Evolutionary conservation across 2,329 filamentous ascomycete genomes (phyloP).

Genomic region (Hymenoscyphus scutula): DNA sequence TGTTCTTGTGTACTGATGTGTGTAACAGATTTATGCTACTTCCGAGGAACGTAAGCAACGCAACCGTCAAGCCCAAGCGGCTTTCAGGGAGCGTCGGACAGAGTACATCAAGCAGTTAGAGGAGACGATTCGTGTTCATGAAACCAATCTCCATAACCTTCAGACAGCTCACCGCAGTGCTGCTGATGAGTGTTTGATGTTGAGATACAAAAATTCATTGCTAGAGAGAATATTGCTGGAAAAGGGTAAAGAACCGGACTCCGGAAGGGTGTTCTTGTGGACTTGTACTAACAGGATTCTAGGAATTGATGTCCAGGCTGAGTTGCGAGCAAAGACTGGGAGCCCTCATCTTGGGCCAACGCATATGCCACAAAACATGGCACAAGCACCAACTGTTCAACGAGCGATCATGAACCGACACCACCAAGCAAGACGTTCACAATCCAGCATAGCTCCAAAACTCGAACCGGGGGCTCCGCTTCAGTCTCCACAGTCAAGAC

Average conservation of each 20-base stretch:
- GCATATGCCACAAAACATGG: slow-evolving; percentile 64
- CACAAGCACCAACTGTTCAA: slow-evolving; percentile 74
- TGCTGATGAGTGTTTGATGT: slow-evolving; percentile 95
- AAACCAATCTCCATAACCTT: slow-evolving; percentile 86
- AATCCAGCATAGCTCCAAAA: slow-evolving; percentile 74
- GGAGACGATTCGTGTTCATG: slow-evolving; percentile 94
- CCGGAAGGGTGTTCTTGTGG: background rate
- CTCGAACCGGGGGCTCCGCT: slow-evolving; percentile 51
- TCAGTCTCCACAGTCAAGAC: slow-evolving; percentile 69
- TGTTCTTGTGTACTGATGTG: slow-evolving; percentile 22
- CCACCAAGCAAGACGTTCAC: slow-evolving; percentile 65
- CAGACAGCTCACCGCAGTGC: slow-evolving; percentile 93
- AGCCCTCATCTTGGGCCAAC: slow-evolving; percentile 76
- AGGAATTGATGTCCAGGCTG: slow-evolving; percentile 97
- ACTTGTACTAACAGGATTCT: slow-evolving; percentile 17
- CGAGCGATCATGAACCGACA: slow-evolving; percentile 79
- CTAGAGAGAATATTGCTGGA: slow-evolving; percentile 93
- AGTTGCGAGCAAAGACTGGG: slow-evolving; percentile 87
- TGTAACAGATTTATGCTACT: slow-evolving; percentile 85
- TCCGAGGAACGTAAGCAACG: slow-evolving; percentile 98
- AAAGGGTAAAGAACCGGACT: slow-evolving; percentile 64
- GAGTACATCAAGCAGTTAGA: slow-evolving; percentile 99
- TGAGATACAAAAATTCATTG: slow-evolving; percentile 96
- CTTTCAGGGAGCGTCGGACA: slow-evolving; percentile 92
- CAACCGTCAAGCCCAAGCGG: slow-evolving; percentile 94